Evolutionary conservation across 257 asterid species (phyloP), one percentile per base, ranked within the genome.

Genomic region (Capsicum rhomboideum): DNA sequence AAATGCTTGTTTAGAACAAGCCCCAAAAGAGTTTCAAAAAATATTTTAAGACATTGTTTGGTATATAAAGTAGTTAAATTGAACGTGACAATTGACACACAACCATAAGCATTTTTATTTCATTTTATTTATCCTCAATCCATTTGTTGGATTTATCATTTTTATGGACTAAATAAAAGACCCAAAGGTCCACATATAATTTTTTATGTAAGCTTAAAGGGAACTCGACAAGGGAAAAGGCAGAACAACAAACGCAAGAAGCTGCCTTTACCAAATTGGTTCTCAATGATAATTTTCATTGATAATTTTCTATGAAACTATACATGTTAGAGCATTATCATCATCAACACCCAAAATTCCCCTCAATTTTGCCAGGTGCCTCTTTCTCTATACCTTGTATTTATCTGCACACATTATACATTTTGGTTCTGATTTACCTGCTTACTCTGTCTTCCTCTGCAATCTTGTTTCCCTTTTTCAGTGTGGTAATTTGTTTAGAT

Each of bases 291-390:
- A 21, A 23, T 66, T 74, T 63, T 23, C 52, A 28, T 66, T 59
- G 14, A 26, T 28, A 56, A 53, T 78, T 77, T 40, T 67, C 46
- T 28, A 53, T 28, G 82, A 58, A 84, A 84, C 78, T 82, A 4
- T 87, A 85, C 84, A 84, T 82, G 86, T 67, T 63, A 26, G 80
- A 78, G 84, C 82, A 26, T 26, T 71, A 52, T 87, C 88, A 50
- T 82, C 83, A 21, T 50, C 28, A 16, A 50, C 26, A 50, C 79
- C 8, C 21, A 75, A 49, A 14, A 23, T 7, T 46, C 3, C 16
- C 21, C 16, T 77, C 44, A 26, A 77, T 26, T 68, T 77, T 26
- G 44, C 26, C 6, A 77, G 81, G 81, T 77, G 17, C 63, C 42
- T 50, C 17, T 64, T 64, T 64, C 74, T 67, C 77, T 31, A 67